Evolutionary conservation across 257 asterid species (phyloP).

Genomic region (Thymus quinquecostatus): DNA sequence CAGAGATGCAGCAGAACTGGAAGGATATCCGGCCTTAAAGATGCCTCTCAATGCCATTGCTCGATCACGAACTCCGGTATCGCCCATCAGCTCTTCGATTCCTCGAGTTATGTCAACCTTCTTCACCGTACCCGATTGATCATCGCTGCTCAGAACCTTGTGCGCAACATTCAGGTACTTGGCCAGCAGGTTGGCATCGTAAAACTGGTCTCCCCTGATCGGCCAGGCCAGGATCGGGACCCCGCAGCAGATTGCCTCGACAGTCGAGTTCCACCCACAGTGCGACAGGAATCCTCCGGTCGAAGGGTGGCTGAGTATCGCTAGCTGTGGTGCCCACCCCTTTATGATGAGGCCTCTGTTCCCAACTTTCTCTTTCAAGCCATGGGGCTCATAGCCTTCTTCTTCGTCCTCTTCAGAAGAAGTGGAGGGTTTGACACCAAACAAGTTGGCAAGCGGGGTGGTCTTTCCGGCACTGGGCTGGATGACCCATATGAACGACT

Average conservation of each 20-base stretch:
- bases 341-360: constrained; percentile 56
- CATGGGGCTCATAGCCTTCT: constrained; percentile 62
- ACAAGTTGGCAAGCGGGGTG: constrained; percentile 46
- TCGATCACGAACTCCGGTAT: constrained; percentile 44
- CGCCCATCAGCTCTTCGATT: constrained; percentile 56
- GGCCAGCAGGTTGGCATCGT: constrained; percentile 55
- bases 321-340: constrained; percentile 83
- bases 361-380: constrained; percentile 44
- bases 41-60: constrained; percentile 37
- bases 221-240: constrained; percentile 79
- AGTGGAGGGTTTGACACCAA: constrained; percentile 32
- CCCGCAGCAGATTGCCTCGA: constrained; percentile 67
- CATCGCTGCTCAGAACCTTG: constrained; percentile 41
- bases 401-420: constrained; percentile 22
- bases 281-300: constrained; percentile 68
- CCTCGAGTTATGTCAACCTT: constrained; percentile 51
- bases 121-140: constrained; percentile 40
- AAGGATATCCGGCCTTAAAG: constrained; percentile 56
- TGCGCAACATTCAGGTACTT: constrained; percentile 52
- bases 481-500: constrained; percentile 73
- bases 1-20: constrained; percentile 55
- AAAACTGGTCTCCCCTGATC: constrained; percentile 75
- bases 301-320: constrained; percentile 63
- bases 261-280: constrained; percentile 79
- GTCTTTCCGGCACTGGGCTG: constrained; percentile 55